These are phyloP conservation scores for Lophiostoma macrostomum DNA, from an alignment of 495 filamentous ascomycete genomes.

Conservation along the genomic window DNA sequence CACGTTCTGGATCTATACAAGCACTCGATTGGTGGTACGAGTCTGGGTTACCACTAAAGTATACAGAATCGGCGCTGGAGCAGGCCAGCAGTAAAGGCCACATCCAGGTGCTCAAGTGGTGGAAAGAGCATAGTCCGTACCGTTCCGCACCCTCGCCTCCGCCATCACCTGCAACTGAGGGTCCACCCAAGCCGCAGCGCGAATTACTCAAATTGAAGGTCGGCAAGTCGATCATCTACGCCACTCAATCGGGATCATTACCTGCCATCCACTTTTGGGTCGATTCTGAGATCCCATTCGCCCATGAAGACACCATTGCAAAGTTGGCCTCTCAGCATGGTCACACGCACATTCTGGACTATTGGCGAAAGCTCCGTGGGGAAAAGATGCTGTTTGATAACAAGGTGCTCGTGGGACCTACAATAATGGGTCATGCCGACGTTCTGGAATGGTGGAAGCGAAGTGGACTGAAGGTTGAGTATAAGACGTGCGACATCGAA, in stretches of 20 bases:
- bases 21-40: conserved; percentile 90
- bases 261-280: conserved; percentile 80
- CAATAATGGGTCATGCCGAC: conserved; percentile 76
- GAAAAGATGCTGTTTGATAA: conserved; percentile 84
- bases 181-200: conserved; percentile 7
- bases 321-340: conserved; percentile 81
- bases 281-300: conserved; percentile 67
- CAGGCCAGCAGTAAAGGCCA: conserved; percentile 79
- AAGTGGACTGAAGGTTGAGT: conserved; percentile 75
- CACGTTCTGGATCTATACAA: conserved; percentile 73
- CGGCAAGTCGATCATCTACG: conserved; percentile 73
- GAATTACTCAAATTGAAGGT: conserved; percentile 62
- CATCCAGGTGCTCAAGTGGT: conserved; percentile 85
- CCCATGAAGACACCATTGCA: conserved; percentile 71
- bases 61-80: conserved; percentile 82
- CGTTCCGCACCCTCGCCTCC: conserved; percentile 18
- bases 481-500: conserved; percentile 93
- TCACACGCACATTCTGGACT: conserved; percentile 78
- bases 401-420: conserved; percentile 82
- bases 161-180: conserved; percentile 5
- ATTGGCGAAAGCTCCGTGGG: conserved; percentile 75
- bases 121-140: conserved; percentile 51
- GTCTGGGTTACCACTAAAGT: conserved; percentile 75
- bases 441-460: conserved; percentile 90
- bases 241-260: conserved; percentile 72